These are phyloP conservation scores for Cyanophora paradoxa DNA, from an alignment of 78 protist species.

Conservation along the genomic window DNA sequence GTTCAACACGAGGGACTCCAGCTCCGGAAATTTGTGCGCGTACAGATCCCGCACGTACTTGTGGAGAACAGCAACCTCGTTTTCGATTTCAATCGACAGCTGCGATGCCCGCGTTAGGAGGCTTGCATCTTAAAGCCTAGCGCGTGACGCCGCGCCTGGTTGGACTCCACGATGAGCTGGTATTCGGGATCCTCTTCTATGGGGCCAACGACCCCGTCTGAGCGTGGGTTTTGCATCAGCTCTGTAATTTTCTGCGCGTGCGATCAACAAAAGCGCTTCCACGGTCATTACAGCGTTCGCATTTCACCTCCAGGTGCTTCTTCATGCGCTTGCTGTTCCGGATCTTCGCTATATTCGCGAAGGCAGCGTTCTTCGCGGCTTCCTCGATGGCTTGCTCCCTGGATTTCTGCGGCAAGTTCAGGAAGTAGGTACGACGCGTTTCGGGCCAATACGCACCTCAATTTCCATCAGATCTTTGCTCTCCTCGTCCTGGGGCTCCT, in stretches of 20 bases:
- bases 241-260: neutral
- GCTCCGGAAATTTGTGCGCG: conserved; percentile 28
- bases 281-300: neutral
- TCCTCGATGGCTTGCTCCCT: too few species aligned
- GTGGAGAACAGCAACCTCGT: neutral
- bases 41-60: neutral
- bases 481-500: too few species aligned
- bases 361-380: too few species aligned
- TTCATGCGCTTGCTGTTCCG: neutral
- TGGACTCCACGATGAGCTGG: conserved; percentile 8
- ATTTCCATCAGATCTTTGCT: neutral
- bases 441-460: too few species aligned
- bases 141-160: neutral
- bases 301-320: neutral
- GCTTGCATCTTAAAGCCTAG: neutral
- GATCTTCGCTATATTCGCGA: neutral
- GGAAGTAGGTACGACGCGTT: too few species aligned
- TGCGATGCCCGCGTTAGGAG: neutral
- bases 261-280: neutral
- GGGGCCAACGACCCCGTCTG: neutral
- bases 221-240: neutral
- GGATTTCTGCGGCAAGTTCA: too few species aligned
- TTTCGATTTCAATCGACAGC: neutral
- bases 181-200: neutral
- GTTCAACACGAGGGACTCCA: conserved; percentile 24